These are phyloP conservation scores for Furcasterigmium furcatum DNA, from an alignment of 2,329 filamentous ascomycete genomes.

Conservation along the genomic window DNA sequence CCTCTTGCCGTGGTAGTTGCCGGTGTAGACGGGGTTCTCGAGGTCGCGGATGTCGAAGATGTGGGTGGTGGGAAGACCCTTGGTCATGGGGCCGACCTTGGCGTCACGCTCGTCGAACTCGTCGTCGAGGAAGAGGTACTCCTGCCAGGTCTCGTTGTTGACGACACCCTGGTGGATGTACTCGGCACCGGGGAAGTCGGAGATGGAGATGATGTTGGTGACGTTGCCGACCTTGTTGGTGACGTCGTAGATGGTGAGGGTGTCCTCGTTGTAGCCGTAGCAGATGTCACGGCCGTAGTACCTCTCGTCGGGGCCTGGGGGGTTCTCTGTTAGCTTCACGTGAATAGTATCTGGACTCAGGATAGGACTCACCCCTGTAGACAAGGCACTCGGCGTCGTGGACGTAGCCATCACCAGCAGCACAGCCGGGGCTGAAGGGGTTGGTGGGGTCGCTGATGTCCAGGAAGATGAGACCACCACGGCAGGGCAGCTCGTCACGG, in stretches of 20 bases:
- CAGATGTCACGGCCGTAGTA: slow-evolving; percentile 48
- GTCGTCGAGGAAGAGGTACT: slow-evolving; percentile 42
- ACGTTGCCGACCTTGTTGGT: slow-evolving; percentile 40
- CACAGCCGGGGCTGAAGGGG: slow-evolving; percentile 50
- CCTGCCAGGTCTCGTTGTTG: slow-evolving; percentile 37
- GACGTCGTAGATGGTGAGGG: slow-evolving; percentile 48
- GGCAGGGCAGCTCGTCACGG: slow-evolving; percentile 29
- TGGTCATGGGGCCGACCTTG: slow-evolving; percentile 31
- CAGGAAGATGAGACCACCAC: slow-evolving; percentile 55
- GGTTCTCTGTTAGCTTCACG: no score
- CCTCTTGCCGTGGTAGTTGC: slow-evolving; percentile 33
- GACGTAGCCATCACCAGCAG: slow-evolving; percentile 53
- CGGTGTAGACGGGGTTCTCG: slow-evolving; percentile 34
- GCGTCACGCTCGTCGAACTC: slow-evolving; percentile 43
- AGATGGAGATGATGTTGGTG: slow-evolving; percentile 44
- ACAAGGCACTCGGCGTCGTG: slow-evolving; percentile 60
- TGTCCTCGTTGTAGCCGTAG: slow-evolving; percentile 53
- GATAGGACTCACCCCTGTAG: slow-evolving; percentile 48
- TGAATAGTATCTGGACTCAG: no score
- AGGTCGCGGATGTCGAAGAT: slow-evolving; percentile 42
- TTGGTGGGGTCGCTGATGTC: slow-evolving; percentile 51
- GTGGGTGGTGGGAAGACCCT: slow-evolving; percentile 41
- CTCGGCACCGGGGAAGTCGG: slow-evolving; percentile 44
- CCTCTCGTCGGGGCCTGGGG: slow-evolving; percentile 40
- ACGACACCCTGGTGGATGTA: slow-evolving; percentile 57